These are phyloP conservation scores for Alternaria solani DNA, from an alignment of 2,329 filamentous ascomycete species.

Conservation along the genomic window DNA sequence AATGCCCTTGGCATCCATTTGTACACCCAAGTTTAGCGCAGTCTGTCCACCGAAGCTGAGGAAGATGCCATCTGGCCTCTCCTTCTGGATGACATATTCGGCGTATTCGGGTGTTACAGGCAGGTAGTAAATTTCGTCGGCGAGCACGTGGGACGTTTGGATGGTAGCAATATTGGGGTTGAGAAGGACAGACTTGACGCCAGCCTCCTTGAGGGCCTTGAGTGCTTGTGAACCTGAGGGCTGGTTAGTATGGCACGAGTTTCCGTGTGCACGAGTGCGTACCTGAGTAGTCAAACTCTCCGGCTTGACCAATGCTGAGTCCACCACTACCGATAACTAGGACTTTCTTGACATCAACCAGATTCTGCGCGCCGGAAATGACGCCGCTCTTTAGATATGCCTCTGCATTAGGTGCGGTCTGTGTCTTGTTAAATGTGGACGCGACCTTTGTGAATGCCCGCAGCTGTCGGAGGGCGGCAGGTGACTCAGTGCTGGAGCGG, in stretches of 20 bases:
- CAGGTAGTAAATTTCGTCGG: constrained; percentile 97
- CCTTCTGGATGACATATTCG: constrained; percentile 94
- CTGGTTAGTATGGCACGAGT: constrained; percentile 23
- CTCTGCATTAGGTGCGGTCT: constrained; percentile 80
- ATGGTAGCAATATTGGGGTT: constrained; percentile 99
- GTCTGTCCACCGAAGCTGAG: constrained; percentile 98
- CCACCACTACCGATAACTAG: constrained; percentile 95
- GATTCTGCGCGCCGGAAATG: constrained; percentile 76
- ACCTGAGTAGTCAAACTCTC: constrained; percentile 99
- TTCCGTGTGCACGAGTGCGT: constrained; percentile 30
- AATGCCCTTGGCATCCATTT: constrained; percentile 95
- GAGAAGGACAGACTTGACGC: constrained; percentile 88
- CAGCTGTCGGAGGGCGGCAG: constrained; percentile 44
- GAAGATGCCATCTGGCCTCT: constrained; percentile 96
- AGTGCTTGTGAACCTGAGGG: constrained; percentile 86
- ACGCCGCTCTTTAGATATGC: constrained; percentile 90
- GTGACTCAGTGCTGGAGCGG: constrained; percentile 42
- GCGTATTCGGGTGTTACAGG: constrained; percentile 98
- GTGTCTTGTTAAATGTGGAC: constrained; percentile 54
- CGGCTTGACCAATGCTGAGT: constrained; percentile 94
- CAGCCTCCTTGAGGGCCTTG: constrained; percentile 95
- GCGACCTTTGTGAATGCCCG: constrained; percentile 50
- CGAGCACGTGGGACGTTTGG: constrained; percentile 94
- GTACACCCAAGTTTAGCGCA: constrained; percentile 92
- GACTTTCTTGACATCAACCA: constrained; percentile 95